These are phyloP conservation scores for Staphylotrichum longicolle DNA, from an alignment of 495 filamentous ascomycete genomes.

Conservation along the genomic window DNA sequence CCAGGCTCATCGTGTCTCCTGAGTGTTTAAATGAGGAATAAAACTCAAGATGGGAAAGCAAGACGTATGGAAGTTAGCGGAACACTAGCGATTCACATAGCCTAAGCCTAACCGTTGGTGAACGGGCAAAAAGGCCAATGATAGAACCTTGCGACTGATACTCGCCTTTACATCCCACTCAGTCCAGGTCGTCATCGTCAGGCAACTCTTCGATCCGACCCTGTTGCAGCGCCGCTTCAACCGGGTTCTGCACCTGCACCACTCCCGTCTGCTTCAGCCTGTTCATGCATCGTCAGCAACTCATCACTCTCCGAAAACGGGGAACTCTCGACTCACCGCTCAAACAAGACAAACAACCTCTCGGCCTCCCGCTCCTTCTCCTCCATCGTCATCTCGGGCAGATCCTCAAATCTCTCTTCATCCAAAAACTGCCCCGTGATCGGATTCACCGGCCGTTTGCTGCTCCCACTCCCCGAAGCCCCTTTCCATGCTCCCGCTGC, in stretches of 20 bases:
- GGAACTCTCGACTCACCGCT: constrained; percentile 56
- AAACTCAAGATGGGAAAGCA: no score
- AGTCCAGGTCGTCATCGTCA: constrained; percentile 37
- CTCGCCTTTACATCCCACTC: background rate
- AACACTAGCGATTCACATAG: no score
- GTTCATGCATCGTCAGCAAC: constrained; percentile 14
- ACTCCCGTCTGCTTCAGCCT: constrained; percentile 82
- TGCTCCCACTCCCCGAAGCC: background rate
- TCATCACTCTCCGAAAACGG: background rate
- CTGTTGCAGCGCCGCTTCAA: constrained; percentile 68
- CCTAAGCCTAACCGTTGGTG: no score
- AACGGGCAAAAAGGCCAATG: no score
- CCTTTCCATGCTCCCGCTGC: constrained; percentile 39
- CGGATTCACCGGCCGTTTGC: constrained; percentile 62
- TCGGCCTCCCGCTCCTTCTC: constrained; percentile 95
- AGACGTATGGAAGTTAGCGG: no score
- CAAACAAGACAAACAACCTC: constrained; percentile 89
- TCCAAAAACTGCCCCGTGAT: constrained; percentile 85
- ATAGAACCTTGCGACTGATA: no score
- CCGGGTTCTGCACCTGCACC: constrained; percentile 80
- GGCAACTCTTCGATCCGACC: constrained; percentile 76
- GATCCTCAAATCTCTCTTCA: constrained; percentile 57
- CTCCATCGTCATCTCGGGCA: constrained; percentile 76
- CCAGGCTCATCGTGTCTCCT: no score
- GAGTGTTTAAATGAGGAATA: no score